phyloP scores from a whole-genome alignment of 305 asterid genomes.

The Fraxinus platypoda region DNA sequence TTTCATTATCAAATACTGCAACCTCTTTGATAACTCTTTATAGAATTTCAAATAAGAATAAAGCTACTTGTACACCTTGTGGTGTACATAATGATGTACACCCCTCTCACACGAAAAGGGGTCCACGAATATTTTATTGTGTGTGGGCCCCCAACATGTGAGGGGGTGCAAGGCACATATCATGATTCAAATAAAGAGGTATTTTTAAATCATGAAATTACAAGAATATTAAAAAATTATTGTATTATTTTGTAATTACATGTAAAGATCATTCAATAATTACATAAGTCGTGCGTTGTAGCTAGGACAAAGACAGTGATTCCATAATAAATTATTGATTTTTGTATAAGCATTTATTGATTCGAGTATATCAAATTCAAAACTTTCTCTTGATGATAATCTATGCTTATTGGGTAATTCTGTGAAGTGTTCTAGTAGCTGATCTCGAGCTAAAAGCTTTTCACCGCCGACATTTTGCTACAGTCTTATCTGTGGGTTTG shows the following conservation, averaged over 20 bases:
- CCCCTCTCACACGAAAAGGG: too few relatives aligned
- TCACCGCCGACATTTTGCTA: constrained; percentile 25
- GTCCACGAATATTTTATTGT: too few relatives aligned
- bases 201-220: not conserved
- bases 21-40: not conserved
- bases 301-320: not conserved
- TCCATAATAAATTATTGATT: not conserved
- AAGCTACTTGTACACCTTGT: too few relatives aligned
- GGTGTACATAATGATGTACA: too few relatives aligned
- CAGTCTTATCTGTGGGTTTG: not conserved
- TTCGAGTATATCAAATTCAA: not conserved
- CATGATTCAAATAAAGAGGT: not conserved
- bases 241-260: not conserved
- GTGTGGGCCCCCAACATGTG: too few relatives aligned
- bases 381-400: not conserved
- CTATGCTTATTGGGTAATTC: not conserved
- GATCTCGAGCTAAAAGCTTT: constrained; percentile 14
- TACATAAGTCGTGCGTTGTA: not conserved
- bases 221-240: not conserved
- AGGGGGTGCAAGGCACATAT: too few relatives aligned
- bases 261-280: not conserved
- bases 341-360: not conserved
- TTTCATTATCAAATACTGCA: not conserved
- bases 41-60: not conserved
- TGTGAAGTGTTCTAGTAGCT: not conserved